A percentile compares a stretch with the other conserved stretches of the same genome.
Conservation (phyloP, 2,329 filamentous ascomycete genomes). For the Hymenoscyphus scutula region DNA sequence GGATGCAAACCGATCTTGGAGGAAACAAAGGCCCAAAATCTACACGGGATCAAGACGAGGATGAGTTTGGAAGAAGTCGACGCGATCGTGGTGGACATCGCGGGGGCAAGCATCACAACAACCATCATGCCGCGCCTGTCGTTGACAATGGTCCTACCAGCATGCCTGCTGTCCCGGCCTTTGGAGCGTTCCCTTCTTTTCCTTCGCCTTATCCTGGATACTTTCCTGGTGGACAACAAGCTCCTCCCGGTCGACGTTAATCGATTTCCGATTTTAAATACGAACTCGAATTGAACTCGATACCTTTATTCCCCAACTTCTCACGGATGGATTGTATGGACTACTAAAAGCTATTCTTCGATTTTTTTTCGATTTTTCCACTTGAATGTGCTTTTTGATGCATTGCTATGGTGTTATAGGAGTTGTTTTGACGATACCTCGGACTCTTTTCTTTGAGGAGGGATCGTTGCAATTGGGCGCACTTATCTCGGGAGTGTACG, state of each 20-base stretch:
- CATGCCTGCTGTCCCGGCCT: conserved; percentile 24
- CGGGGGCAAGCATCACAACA: conserved; percentile 18
- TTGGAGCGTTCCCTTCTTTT: conserved; percentile 22
- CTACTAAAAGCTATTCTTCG: conserved; percentile 7
- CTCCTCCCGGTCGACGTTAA: not conserved
- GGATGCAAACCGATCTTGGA: conserved; percentile 67
- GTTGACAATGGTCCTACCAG: conserved; percentile 18
- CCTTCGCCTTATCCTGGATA: not conserved
- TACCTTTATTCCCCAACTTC: no score
- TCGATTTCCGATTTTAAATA: not conserved
- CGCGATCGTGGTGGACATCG: conserved; percentile 22
- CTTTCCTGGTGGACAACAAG: not conserved
- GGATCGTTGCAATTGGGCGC: not conserved
- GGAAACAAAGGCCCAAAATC: conserved; percentile 65
- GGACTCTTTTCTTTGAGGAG: no score
- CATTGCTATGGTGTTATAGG: conserved; percentile 18
- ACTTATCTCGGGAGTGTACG: not conserved
- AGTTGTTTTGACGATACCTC: not conserved
- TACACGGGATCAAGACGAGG: conserved; percentile 33
- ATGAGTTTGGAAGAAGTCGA: conserved; percentile 29
- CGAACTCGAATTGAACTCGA: not conserved
- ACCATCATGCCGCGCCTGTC: no score
- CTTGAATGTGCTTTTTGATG: not conserved
- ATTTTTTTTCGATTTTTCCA: conserved; percentile 10
- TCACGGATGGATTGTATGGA: not conserved